Base-by-base conservation (phyloP, 441 rosid species). In the Arabidopsis hybrid region DNA sequence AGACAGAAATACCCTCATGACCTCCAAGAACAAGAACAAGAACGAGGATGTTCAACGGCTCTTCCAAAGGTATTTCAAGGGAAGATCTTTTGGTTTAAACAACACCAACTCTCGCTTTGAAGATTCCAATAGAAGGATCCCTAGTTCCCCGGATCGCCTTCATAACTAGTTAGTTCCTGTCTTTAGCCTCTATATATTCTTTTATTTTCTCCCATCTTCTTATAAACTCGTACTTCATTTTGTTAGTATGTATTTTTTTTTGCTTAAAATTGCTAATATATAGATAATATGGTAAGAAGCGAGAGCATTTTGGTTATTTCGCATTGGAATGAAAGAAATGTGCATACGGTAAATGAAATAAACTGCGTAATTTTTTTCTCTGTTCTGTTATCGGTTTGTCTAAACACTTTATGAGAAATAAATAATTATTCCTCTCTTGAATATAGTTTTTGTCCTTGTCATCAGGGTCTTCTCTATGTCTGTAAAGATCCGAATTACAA, bases 131-230 rank as follows among this genome's bases (percentile, higher is more conserved):
- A 81, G 98, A 85, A 85, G 73, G 72, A 89, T 92, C 6, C 93
- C 96, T 74, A 92, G 93, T 75, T 84, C 96, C 78, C 98, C 98
- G 67, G 98, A 92, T 86, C 96, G 86, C 55, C 98, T 92, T 74
- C 98, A 92, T 77, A 92, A 92, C 82, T 89, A 89, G 83, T 74
- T 66, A 67, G 50, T 76, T 57, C 10, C 7, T 13, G 49, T 43
- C 12, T 60, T 47, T 45, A 13, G 26, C 50, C 38, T 69, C 17
- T 29, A 40, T 52, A 50, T 49, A 56, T 69, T 75, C 70, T 69
- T 69, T 69, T 36, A 34, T 74, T 74, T 50, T 49, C 45, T 56
- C 36, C 16, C 56, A 10, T 42, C 32, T 68, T 69, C 61, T 67
- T 42, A 55, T 39, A 13, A n/a, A 18, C 43, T 60, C 67, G 53